These are phyloP conservation scores for Colletotrichum sidae DNA, from an alignment of 2,329 filamentous ascomycete genomes.

Conservation along the genomic window DNA sequence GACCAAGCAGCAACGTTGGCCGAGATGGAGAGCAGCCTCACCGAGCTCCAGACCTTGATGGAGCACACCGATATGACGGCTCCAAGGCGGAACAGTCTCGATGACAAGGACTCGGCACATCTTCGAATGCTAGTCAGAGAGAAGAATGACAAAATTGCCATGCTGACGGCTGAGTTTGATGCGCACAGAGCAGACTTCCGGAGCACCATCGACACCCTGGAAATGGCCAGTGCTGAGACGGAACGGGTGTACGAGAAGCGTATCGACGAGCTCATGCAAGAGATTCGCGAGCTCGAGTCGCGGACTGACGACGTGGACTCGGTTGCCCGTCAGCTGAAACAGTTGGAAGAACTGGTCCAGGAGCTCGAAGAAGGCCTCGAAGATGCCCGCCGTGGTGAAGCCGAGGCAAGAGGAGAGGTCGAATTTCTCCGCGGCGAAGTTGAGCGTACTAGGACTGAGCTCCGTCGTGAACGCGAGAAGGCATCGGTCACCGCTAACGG, in stretches of 20 bases:
- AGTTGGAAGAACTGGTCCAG: slow-evolving; percentile 94
- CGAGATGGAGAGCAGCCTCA: slow-evolving; percentile 90
- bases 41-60: slow-evolving; percentile 80
- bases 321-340: slow-evolving; percentile 91
- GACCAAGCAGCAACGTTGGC: slow-evolving; percentile 85
- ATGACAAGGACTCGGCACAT: slow-evolving; percentile 80
- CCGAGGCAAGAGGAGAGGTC: slow-evolving; percentile 93
- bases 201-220: slow-evolving; percentile 95
- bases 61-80: slow-evolving; percentile 62
- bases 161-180: slow-evolving; percentile 95
- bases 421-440: slow-evolving; percentile 96
- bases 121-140: slow-evolving; percentile 87
- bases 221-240: slow-evolving; percentile 95
- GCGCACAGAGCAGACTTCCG: slow-evolving; percentile 94
- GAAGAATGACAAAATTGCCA: slow-evolving; percentile 96
- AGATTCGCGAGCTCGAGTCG: slow-evolving; percentile 85
- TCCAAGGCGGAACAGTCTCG: slow-evolving; percentile 60
- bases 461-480: slow-evolving; percentile 90
- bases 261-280: slow-evolving; percentile 85
- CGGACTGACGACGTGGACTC: slow-evolving; percentile 90
- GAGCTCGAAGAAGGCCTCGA: slow-evolving; percentile 97
- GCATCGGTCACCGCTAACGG: slow-evolving; percentile 71
- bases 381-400: slow-evolving; percentile 92
- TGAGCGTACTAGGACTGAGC: slow-evolving; percentile 87
- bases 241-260: slow-evolving; percentile 95